Base-by-base conservation (phyloP, 2,329 filamentous ascomycete species). In the Exophiala spinifera region DNA sequence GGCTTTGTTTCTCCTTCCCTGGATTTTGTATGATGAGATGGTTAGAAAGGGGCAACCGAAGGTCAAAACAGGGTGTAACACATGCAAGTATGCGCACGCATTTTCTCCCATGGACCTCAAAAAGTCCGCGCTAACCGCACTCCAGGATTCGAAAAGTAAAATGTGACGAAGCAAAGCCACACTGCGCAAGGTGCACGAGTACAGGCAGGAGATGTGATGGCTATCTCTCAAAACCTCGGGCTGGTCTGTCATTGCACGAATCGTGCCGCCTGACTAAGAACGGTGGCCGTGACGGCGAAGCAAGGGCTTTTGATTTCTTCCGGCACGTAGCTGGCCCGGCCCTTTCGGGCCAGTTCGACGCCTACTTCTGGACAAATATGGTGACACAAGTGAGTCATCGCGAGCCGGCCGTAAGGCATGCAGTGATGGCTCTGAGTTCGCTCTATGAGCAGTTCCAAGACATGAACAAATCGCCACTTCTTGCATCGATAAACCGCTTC, bases 331-430 rank as follows among this genome's bases (percentile, higher is more conserved):
- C 39, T 42, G 39, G 39, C 14, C 39, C 39, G 15, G 39, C 39
- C 15, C 39, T 42, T 17, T 42, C 39, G 4, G 39, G 39, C 13
- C 8, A 42, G 8, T 42, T 14, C 15, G 39, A 42, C 11, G 17
- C 39, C 39, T 42, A 42, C 39, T 42, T 42, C 39, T 42, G 39
- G 39, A 42, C 39, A 13, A 42, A 42, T 42, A 21, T 42, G n/a
- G 39, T 42, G n/a, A 11, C 21, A 21, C 39, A 42, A 21, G 11
- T 42, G 17, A 42, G 39, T 21, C 15, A 42, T 17, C 39, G 15
- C 4, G 15, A 42, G 39, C 39, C 39, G 17, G 39, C 39, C 11
- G 39, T 42, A 15, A 42, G 39, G 21, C 39, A 42, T 19, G 39
- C 39, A n/a, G 39, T 42, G 39, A 5, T 42, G 11, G 39, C 39